Conservation (phyloP, 129 eudicot genomes). For the Helichrysum umbraculigerum region DNA sequence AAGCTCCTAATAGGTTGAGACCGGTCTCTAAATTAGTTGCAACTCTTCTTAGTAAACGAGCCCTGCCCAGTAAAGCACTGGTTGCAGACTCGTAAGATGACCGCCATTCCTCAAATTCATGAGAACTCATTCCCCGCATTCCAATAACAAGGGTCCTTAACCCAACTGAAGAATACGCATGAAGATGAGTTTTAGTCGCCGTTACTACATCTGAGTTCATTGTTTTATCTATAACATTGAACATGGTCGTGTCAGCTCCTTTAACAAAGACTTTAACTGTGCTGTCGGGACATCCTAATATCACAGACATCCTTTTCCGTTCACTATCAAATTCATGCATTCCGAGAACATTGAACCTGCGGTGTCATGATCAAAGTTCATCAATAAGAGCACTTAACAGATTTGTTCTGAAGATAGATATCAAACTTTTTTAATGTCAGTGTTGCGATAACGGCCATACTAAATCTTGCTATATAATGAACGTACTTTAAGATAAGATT, state of each 20-base stretch:
- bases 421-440: not conserved
- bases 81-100: conserved; percentile 83
- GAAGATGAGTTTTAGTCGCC: conserved; percentile 69
- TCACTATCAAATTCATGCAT: conserved; percentile 46
- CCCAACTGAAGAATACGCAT: conserved; percentile 70
- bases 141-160: conserved; percentile 90
- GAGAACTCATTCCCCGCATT: conserved; percentile 56
- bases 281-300: conserved; percentile 35
- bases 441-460: not conserved
- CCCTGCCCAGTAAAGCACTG: conserved; percentile 82
- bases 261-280: conserved; percentile 38
- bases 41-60: conserved; percentile 70
- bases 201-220: conserved; percentile 38
- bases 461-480: not conserved
- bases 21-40: conserved; percentile 64
- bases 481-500: not conserved
- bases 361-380: conserved; percentile 18
- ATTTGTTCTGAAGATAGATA: too few species aligned
- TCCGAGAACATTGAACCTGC: conserved; percentile 52
- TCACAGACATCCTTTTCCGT: conserved; percentile 41
- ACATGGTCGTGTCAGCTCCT: conserved; percentile 45
- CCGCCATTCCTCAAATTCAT: conserved; percentile 84
- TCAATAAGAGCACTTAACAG: not conserved
- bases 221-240: conserved; percentile 38
- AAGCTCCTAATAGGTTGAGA: conserved; percentile 71